Evolutionary conservation across 2,329 filamentous ascomycete genomes (phyloP).

Genomic region (Graphilbum fragrans): DNA sequence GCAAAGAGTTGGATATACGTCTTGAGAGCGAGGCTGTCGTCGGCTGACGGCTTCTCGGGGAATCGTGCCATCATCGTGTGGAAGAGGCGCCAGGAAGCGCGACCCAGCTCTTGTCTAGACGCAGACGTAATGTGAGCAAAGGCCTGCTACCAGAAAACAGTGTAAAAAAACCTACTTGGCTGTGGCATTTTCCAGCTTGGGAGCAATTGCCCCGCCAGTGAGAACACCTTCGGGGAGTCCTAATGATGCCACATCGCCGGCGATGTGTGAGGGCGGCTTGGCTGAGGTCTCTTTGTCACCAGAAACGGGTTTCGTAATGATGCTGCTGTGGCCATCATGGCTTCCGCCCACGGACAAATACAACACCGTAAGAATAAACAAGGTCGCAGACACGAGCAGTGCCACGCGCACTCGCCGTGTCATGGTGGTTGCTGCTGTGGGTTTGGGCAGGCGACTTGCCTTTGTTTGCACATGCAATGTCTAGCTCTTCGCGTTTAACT

Average conservation of each 20-base stretch:
- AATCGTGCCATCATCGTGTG: slow-evolving; percentile 62
- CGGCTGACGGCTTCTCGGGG: slow-evolving; percentile 49
- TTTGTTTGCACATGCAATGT: too few relatives aligned
- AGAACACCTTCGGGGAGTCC: slow-evolving; percentile 26
- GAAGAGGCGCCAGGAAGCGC: slow-evolving; percentile 57
- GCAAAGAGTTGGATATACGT: slow-evolving; percentile 55
- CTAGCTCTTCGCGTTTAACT: too few relatives aligned
- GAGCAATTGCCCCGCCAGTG: slow-evolving; percentile 60
- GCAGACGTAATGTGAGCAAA: background rate
- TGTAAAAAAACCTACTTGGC: slow-evolving; percentile 43
- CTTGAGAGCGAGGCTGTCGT: slow-evolving; percentile 50
- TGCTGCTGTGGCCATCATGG: too few relatives aligned
- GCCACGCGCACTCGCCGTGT: background rate
- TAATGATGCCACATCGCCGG: too few relatives aligned
- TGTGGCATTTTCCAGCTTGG: slow-evolving; percentile 73
- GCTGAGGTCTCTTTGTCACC: too few relatives aligned
- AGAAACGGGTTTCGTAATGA: too few relatives aligned
- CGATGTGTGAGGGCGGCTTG: too few relatives aligned
- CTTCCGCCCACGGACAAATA: background rate
- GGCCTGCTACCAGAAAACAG: background rate
- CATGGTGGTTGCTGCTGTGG: background rate
- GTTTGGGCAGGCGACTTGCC: too few relatives aligned
- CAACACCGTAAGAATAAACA: background rate
- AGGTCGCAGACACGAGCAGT: background rate
- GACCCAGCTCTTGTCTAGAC: slow-evolving; percentile 41